These are phyloP conservation scores for Xylona heveae DNA, from an alignment of 495 filamentous ascomycete genomes.

Conservation along the genomic window DNA sequence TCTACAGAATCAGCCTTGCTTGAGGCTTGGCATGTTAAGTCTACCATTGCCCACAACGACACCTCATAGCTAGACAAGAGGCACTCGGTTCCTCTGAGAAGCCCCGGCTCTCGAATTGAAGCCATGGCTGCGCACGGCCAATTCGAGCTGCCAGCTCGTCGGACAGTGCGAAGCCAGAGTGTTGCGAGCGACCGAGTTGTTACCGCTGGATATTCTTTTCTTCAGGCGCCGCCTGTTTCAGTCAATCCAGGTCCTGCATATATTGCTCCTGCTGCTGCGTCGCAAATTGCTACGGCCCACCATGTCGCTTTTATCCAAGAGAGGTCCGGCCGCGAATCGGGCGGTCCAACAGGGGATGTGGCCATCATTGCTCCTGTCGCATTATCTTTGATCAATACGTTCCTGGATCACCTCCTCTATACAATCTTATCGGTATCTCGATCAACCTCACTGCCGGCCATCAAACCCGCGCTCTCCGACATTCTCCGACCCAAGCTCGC, in stretches of 20 bases:
- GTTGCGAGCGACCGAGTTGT: conserved; percentile 15
- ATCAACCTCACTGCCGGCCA: conserved; percentile 54
- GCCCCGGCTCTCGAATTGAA: no score
- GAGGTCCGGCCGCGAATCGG: conserved; percentile 39
- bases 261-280: conserved; percentile 74
- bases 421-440: conserved; percentile 63
- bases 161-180: conserved; percentile 10
- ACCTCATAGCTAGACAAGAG: no score
- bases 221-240: conserved; percentile 39
- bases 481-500: conserved; percentile 78
- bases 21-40: no score
- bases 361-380: conserved; percentile 60
- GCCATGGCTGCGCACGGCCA: no score
- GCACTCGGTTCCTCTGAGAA: no score
- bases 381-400: conserved; percentile 66
- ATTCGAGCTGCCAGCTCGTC: conserved; percentile 17
- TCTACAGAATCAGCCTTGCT: no score
- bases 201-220: conserved; percentile 16
- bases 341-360: conserved; percentile 37
- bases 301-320: conserved; percentile 50
- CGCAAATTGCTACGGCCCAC: conserved; percentile 77
- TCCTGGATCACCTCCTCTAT: conserved; percentile 84
- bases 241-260: conserved; percentile 67
- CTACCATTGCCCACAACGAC: no score
- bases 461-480: conserved; percentile 69